These are phyloP conservation scores for Serendipita sp. DNA, from an alignment of 768 basidiomycete genomes.

Conservation along the genomic window DNA sequence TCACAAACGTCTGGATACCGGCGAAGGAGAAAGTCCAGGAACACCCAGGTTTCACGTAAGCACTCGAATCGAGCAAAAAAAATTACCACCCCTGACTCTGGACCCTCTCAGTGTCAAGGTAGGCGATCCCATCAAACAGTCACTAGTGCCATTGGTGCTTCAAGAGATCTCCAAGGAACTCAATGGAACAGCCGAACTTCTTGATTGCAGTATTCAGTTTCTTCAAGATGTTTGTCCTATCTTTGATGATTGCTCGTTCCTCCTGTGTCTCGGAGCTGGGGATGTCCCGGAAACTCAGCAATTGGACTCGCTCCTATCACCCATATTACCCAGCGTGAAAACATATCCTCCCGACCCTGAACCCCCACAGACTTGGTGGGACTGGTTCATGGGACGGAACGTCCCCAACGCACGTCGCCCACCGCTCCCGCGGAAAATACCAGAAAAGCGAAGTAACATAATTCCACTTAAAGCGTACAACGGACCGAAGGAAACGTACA, in stretches of 20 bases:
- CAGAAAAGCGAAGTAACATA: neutral
- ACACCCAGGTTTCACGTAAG: neutral
- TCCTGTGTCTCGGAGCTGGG: neutral
- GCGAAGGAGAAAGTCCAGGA: neutral
- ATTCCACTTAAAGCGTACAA: neutral
- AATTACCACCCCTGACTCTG: neutral
- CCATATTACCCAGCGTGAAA: too few relatives aligned
- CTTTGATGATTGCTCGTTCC: neutral
- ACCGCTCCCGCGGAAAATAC: neutral
- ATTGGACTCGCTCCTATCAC: neutral
- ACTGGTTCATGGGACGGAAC: neutral
- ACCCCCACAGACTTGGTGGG: neutral
- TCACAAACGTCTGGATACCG: neutral
- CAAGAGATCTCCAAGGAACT: neutral
- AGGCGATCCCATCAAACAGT: neutral
- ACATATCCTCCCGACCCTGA: too few relatives aligned
- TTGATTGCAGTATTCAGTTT: slow-evolving; percentile 4
- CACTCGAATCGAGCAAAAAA: neutral
- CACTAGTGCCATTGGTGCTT: neutral
- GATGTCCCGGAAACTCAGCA: neutral
- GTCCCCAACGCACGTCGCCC: neutral
- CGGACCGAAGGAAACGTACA: neutral
- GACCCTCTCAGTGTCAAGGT: neutral
- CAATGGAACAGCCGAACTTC: neutral
- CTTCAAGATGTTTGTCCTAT: neutral